Evolutionary conservation across 1,284 basidiomycete genomes (phyloP).

Genomic region (Coniferiporia weirii): DNA sequence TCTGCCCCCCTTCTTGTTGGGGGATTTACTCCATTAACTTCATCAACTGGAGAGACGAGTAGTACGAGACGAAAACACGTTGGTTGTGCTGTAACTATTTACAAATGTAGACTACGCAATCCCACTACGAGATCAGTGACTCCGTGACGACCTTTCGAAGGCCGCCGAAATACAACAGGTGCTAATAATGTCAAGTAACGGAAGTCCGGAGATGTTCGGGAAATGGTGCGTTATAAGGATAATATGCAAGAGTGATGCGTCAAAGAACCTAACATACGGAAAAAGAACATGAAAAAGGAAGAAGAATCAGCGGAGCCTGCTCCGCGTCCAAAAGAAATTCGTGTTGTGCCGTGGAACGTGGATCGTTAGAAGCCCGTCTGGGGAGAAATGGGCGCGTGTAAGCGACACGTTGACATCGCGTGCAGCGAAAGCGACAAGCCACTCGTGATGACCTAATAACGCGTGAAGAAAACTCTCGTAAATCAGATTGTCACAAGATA

Average conservation of each 20-base stretch:
- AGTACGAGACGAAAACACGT: background rate
- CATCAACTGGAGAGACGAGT: background rate
- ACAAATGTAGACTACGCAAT: background rate
- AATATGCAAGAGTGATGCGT: background rate
- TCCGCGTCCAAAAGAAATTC: conserved; percentile 1
- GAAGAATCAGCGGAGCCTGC: conserved; percentile 4
- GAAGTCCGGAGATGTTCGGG: background rate
- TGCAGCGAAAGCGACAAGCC: conserved; percentile 28
- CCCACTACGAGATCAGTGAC: background rate
- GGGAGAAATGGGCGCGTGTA: conserved; percentile 23
- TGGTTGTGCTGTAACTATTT: background rate
- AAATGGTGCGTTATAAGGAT: background rate
- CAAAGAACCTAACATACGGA: background rate
- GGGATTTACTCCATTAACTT: no score
- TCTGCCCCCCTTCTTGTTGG: no score
- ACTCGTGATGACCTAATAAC: conserved; percentile 26
- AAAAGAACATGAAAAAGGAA: background rate
- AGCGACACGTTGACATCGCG: conserved; percentile 26
- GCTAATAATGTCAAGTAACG: background rate
- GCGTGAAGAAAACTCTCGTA: conserved; percentile 1
- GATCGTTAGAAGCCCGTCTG: conserved; percentile 24
- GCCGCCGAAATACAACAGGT: background rate
- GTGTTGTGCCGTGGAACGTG: conserved; percentile 18
- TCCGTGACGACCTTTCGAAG: background rate
- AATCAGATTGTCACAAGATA: background rate